phyloP scores from a whole-genome alignment of 441 rosid genomes.

The Corymbia calophylla region DNA sequence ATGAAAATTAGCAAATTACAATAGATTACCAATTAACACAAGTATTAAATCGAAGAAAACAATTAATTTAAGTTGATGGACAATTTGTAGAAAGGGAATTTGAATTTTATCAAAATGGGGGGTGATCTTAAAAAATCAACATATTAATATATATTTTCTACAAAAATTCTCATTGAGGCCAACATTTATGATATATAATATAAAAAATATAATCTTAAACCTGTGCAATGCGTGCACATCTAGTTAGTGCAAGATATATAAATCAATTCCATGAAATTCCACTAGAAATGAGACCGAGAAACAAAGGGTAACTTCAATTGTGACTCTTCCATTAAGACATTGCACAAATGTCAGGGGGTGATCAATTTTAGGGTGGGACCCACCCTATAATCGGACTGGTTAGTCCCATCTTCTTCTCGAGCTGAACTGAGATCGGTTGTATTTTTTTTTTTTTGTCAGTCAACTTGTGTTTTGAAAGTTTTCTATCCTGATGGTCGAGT shows the following conservation, averaged over 20 bases:
- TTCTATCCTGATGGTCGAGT: not conserved
- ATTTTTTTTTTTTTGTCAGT: no score
- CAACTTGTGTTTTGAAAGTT: not conserved
- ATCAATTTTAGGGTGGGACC: not conserved
- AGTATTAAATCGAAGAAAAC: not conserved
- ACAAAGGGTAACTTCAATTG: not conserved
- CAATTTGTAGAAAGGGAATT: not conserved
- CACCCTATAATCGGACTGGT: not conserved
- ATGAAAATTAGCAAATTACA: not conserved
- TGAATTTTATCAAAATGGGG: not conserved
- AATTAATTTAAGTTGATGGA: not conserved
- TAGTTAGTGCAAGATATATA: not conserved
- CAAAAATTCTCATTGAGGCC: not conserved
- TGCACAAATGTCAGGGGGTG: not conserved
- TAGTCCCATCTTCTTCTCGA: not conserved
- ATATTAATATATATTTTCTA: not conserved
- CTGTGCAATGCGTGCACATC: not conserved
- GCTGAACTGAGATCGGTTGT: no score
- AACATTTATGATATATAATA: not conserved
- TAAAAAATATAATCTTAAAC: not conserved
- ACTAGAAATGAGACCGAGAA: not conserved
- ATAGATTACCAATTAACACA: not conserved
- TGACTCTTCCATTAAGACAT: not conserved
- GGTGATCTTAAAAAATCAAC: not conserved
- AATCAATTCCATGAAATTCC: not conserved